A percentile compares a stretch with the other conserved stretches of the same genome.
Conservation (phyloP, 148 eudicot species). For the Amaranthus palmeri region DNA sequence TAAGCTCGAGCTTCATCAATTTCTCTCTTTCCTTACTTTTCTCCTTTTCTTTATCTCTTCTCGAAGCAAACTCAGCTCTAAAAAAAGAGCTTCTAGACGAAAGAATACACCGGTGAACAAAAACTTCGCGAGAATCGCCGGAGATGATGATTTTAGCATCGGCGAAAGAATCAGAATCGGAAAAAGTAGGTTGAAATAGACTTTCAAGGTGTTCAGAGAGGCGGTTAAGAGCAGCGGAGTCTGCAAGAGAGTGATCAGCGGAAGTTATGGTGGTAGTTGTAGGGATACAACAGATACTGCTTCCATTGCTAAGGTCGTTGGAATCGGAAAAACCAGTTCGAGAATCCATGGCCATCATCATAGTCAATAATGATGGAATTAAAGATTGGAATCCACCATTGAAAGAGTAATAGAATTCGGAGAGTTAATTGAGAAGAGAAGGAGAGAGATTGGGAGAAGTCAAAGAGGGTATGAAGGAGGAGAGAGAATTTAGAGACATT, state of each 20-base stretch:
- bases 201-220: conserved; percentile 61
- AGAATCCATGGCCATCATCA: conserved; percentile 21
- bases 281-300: conserved; percentile 43
- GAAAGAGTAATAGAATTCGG: background rate
- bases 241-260: conserved; percentile 34
- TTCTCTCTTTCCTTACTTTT: conserved; percentile 5
- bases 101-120: conserved; percentile 75
- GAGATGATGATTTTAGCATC: conserved; percentile 52
- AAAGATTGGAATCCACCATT: background rate
- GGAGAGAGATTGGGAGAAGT: background rate
- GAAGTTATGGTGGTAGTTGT: conserved; percentile 23
- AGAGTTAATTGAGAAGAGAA: background rate
- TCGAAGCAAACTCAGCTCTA: conserved; percentile 24
- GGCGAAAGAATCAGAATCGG: conserved; percentile 37
- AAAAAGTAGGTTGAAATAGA: conserved; percentile 23
- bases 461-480: background rate
- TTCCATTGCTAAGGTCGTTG: conserved; percentile 57
- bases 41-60: conserved; percentile 15
- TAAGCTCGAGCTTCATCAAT: conserved; percentile 43
- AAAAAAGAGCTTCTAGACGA: conserved; percentile 63
- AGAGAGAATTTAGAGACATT: background rate
- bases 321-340: conserved; percentile 61
- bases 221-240: conserved; percentile 36
- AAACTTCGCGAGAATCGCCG: conserved; percentile 37
- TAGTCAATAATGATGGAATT: background rate